Conservation (phyloP, 1,284 basidiomycete genomes). For the Apiotrichum brassicae region DNA sequence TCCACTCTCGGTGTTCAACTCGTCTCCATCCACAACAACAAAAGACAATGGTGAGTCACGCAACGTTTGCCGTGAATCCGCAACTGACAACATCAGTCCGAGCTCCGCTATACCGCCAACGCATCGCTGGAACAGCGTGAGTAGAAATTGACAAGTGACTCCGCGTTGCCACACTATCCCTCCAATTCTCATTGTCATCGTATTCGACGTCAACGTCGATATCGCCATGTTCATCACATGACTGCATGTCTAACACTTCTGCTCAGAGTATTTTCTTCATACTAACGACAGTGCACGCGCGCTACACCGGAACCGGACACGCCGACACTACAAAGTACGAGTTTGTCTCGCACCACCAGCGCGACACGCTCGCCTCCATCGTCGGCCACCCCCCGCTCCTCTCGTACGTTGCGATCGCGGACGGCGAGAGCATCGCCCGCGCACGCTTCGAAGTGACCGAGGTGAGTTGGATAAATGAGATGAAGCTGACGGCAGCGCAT, state of each 20-base stretch:
- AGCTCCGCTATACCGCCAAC: conserved; percentile 87
- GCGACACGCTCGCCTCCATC: conserved; percentile 87
- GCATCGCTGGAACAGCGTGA: conserved; percentile 85
- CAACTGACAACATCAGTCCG: conserved; percentile 50
- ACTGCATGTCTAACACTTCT: too few relatives aligned
- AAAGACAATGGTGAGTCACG: not conserved
- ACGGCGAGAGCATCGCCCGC: conserved; percentile 82
- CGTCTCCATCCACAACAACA: conserved; percentile 1
- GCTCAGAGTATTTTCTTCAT: not conserved
- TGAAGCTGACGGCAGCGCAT: too few relatives aligned
- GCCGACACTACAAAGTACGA: conserved; percentile 93
- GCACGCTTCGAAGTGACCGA: conserved; percentile 94
- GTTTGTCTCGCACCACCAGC: conserved; percentile 95
- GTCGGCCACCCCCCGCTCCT: conserved; percentile 81
- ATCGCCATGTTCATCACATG: too few relatives aligned
- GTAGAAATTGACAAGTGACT: too few relatives aligned
- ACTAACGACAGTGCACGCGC: conserved; percentile 70
- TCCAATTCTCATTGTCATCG: too few relatives aligned
- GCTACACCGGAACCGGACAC: conserved; percentile 93
- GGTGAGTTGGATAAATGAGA: conserved; percentile 59
- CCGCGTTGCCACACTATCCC: too few relatives aligned
- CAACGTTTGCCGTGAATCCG: not conserved
- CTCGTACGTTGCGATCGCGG: conserved; percentile 84
- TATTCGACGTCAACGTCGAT: too few relatives aligned
- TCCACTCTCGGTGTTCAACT: too few relatives aligned